Evolutionary conservation across 306 rosid genomes (phyloP), one percentile per base, ranked within the genome.

Genomic region (Ziziphus jujuba): DNA sequence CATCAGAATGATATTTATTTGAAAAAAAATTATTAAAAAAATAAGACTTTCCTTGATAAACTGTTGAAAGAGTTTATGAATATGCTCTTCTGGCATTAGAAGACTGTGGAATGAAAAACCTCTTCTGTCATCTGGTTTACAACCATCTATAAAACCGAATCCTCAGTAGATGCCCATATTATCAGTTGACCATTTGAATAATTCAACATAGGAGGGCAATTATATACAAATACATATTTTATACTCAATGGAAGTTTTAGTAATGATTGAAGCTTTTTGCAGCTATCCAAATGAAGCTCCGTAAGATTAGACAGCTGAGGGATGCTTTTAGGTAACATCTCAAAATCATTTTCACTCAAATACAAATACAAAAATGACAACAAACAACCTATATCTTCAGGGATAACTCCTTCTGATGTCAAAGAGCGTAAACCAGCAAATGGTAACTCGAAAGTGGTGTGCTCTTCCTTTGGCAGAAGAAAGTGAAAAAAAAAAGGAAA

Each of bases 211-310:
- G 45, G 45, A 40, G 45, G 45, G 12, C 14, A 40, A 40, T 28
- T 4, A 28, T 28, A 28, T 4, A 28, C 33, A 47, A 8, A 8
- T 36, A 67, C 53, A 0, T 36, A 35, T 35, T 50, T 14, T 12
- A 67, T 36, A 67, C 62, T 67, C 2, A 67, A 50, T 7, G 72
- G 63, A 5, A 67, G 62, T 8, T 67, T 67, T 9, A 63, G 72
- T 17, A 67, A 54, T 8, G 23, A 22, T 17, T 1, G 17, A 54
- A 67, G 72, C 22, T 40, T 10, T 5, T 0, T 19, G 25, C 72
- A 67, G n/a, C 54, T 52, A 4, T 2, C 28, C 62, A 67, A 15
- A 24, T 34, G 38, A 4, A 67, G 38, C 31, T 36, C 62, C 25
- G 53, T 54, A 24, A 67, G 59, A 21, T 53, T 36, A 16, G 25